These are phyloP conservation scores for Zasmidium angulare DNA, from an alignment of 2,329 filamentous ascomycete genomes.

Conservation along the genomic window DNA sequence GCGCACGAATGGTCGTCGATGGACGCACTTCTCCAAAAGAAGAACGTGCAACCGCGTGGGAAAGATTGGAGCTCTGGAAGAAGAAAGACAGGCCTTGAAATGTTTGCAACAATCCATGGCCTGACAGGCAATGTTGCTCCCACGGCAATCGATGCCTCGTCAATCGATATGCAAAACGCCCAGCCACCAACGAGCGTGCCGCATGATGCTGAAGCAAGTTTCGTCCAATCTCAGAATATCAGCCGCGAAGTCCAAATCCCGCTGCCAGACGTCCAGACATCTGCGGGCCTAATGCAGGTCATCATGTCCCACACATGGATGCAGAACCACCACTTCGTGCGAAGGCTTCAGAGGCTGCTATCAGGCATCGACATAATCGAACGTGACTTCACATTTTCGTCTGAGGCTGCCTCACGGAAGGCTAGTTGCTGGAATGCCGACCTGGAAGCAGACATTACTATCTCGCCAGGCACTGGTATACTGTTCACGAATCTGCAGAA, in stretches of 20 bases:
- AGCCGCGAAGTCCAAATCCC: no score
- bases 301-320: constrained; percentile 54
- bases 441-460: constrained; percentile 68
- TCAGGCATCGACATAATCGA: constrained; percentile 58
- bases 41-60: constrained; percentile 34
- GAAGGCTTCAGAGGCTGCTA: constrained; percentile 51
- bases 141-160: not conserved
- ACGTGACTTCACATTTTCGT: constrained; percentile 44
- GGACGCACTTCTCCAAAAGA: constrained; percentile 41
- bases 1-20: constrained; percentile 22
- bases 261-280: no score
- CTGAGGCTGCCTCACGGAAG: not conserved
- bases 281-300: constrained; percentile 37
- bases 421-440: not conserved
- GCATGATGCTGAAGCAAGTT: not conserved
- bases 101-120: not conserved
- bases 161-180: not conserved
- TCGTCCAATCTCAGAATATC: no score
- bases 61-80: not conserved
- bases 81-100: not conserved
- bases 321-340: constrained; percentile 49
- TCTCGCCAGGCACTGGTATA: constrained; percentile 69
- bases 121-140: not conserved
- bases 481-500: constrained; percentile 70
- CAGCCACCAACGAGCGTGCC: not conserved